phyloP scores from a whole-genome alignment of 1,284 basidiomycete genomes.

The Cronartium quercuum region DNA sequence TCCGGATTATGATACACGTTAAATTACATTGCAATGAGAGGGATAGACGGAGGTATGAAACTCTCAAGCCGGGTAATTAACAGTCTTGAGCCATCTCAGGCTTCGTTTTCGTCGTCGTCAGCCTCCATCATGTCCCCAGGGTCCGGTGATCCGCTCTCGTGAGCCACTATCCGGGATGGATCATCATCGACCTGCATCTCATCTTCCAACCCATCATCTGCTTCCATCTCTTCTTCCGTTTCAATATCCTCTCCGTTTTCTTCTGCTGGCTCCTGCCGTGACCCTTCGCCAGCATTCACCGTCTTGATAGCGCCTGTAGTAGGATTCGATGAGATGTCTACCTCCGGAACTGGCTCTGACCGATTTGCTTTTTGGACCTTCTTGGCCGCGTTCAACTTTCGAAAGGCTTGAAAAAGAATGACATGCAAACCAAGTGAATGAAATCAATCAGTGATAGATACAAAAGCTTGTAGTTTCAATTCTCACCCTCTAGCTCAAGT shows the following conservation, averaged over 20 bases:
- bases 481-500: slow-evolving; percentile 6
- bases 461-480: background rate
- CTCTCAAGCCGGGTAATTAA: too few relatives aligned
- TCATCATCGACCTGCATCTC: background rate
- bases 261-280: background rate
- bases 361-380: slow-evolving; percentile 13
- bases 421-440: background rate
- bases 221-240: background rate
- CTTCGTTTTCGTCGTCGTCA: background rate
- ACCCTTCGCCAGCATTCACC: background rate
- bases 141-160: background rate
- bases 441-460: background rate
- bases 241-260: background rate
- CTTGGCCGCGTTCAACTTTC: slow-evolving; percentile 23
- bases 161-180: background rate
- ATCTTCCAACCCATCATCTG: slow-evolving; percentile 1
- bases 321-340: background rate
- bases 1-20: too few relatives aligned
- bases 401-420: slow-evolving; percentile 5
- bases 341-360: background rate
- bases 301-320: background rate
- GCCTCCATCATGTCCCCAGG: background rate
- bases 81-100: too few relatives aligned
- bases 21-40: too few relatives aligned
- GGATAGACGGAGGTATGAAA: too few relatives aligned